A percentile compares a stretch with the other conserved stretches of the same genome.
Evolutionary conservation across 768 basidiomycete species (phyloP).

Genomic region (Lactarius psammicola): DNA sequence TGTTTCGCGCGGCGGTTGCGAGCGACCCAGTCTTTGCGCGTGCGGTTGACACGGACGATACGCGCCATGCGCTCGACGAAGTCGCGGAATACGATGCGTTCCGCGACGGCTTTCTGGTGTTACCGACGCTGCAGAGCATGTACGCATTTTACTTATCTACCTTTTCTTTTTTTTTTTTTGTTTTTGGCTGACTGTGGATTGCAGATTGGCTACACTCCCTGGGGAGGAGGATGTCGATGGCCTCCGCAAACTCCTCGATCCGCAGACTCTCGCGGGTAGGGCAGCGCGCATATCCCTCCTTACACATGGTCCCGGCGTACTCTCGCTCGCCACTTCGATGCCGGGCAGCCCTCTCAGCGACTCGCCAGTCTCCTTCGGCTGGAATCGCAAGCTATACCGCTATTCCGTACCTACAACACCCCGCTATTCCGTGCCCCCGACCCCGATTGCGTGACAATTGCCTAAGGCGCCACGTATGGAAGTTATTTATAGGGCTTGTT

Average conservation of each 20-base stretch:
- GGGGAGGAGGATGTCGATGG: conserved; percentile 38
- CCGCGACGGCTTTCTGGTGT: conserved; percentile 37
- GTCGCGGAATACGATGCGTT: conserved; percentile 38
- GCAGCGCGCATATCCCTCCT: conserved; percentile 33
- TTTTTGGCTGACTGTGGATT: background rate
- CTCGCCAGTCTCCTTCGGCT: conserved; percentile 22
- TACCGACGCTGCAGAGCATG: conserved; percentile 40
- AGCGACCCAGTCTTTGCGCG: conserved; percentile 33
- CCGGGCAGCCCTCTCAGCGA: conserved; percentile 28
- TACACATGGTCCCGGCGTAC: conserved; percentile 33
- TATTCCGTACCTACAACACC: conserved; percentile 25
- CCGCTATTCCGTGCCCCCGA: conserved; percentile 25
- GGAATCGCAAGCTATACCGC: conserved; percentile 24
- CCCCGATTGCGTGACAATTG: conserved; percentile 18
- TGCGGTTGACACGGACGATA: conserved; percentile 34
- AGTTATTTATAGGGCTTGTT: background rate
- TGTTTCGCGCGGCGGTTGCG: conserved; percentile 32
- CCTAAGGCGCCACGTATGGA: background rate
- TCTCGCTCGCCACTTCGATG: conserved; percentile 33
- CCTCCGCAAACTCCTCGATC: conserved; percentile 35
- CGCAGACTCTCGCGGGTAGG: conserved; percentile 33
- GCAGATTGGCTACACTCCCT: conserved; percentile 36
- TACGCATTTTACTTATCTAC: conserved; percentile 30
- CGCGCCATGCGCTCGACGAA: conserved; percentile 37
- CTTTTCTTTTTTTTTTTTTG: no score